Base-by-base conservation (phyloP, 768 basidiomycete species). In the Podaxis rugospora region DNA sequence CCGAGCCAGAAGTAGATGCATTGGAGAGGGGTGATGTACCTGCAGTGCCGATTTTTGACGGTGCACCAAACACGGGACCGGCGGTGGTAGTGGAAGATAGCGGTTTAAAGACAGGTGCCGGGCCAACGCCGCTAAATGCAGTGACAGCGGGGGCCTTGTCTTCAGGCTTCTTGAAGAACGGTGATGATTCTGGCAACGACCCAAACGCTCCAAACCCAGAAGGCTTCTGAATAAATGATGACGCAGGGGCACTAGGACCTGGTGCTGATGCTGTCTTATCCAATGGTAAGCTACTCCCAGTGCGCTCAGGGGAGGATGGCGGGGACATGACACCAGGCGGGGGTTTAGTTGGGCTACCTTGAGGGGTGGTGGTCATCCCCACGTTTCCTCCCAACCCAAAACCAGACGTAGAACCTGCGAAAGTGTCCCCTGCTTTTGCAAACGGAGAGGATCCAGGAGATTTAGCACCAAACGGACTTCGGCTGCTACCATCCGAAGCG, bases 121-220 rank as follows among this genome's bases (percentile, higher is more conserved):
- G 25, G 16, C 65, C 56, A 9, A 73, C 62, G 1, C 68, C 65
- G 14, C 71, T 57, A 55, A 85, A 80, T 1, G 70, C 78, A 13
- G 79, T 76, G 10, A 75, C 72, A 6, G 72, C 64, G 25, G 75
- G 67, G 1, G 74, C 59, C 47, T 73, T 76, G 1, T 71, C 64
- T 23, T 70, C 74, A 7, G 70, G 55, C 36, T 72, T 72, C 64
- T 81, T 79, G 68, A 81, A 80, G 69, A 87, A 87, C 2, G 85
- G 84, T 5, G 86, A 87, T 42, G 76, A 69, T 25, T 70, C 71
- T 2, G 79, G 70, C 3, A 75, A 65, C 37, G 71, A 73, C 49
- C 78, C 80, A 66, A 84, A 83, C 0, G 80, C 82, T 13, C 79
- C 79, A 59, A 81, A 80, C 1, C 79, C 80, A 49, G 70, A 58